Base-by-base conservation (phyloP, 2,329 filamentous ascomycete species). In the Coniella vitis region DNA sequence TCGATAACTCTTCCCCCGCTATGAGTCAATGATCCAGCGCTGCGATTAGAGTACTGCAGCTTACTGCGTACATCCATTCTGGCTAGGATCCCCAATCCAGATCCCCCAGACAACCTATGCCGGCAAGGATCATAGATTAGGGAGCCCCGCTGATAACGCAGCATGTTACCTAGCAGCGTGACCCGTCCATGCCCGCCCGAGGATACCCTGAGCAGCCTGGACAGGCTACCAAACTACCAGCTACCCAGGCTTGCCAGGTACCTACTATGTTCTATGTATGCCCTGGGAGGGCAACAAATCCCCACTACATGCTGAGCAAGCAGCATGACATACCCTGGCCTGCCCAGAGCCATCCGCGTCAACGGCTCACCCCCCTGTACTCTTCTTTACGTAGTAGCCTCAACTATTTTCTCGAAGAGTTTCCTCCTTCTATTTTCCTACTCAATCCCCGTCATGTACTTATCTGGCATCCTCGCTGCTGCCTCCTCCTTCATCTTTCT, bases 131-230 rank as follows among this genome's bases (percentile, higher is more conserved):
- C 22, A n/a, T 14, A n/a, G 21, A 16, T 25, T 10, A 31, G 29
- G 9, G n/a, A 12, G 42, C 34, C 34, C 42, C 42, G 37, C 42
- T 34, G 42, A 45, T 45, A 45, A 45, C 42, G 42, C 34, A 44
- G 41, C 14, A 35, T 16, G 4, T 37, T 44, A 34, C 29, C 41
- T n/a, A 13, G 31, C 31, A 22, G 7, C 14, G 22, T n/a, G 16
- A 7, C 19, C 20, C n/a, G 22, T 29, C 14, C 39, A 31, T 8
- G 31, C 29, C 7, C n/a, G n/a, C n/a, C n/a, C n/a, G n/a, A n/a
- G n/a, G n/a, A n/a, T n/a, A n/a, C n/a, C n/a, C n/a, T n/a, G n/a
- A n/a, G n/a, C n/a, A n/a, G n/a, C n/a, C n/a, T n/a, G n/a, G n/a
- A n/a, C n/a, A n/a, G n/a, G n/a, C n/a, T n/a, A n/a, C n/a, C n/a